A percentile compares a stretch with the other conserved stretches of the same genome.
Evolutionary conservation across 495 filamentous ascomycete genomes (phyloP).

Genomic region (Aspergillus campestris): DNA sequence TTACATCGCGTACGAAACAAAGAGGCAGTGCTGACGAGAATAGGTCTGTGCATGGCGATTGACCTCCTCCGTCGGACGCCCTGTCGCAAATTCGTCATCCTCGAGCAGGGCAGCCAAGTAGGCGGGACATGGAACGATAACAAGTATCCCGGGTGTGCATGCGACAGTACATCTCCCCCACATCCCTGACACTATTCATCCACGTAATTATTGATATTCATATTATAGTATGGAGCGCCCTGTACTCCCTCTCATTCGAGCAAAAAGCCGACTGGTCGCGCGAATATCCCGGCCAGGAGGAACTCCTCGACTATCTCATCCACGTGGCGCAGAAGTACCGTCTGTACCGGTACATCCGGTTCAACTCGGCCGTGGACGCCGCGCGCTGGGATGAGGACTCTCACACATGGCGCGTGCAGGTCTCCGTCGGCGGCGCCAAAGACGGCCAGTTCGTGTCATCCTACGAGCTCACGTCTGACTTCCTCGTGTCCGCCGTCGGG

Average conservation of each 20-base stretch:
- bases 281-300: slow-evolving; percentile 55
- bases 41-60: slow-evolving; percentile 50
- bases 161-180: slow-evolving; percentile 30
- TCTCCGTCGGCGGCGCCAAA: slow-evolving; percentile 36
- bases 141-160: slow-evolving; percentile 46
- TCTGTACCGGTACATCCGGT: slow-evolving; percentile 48
- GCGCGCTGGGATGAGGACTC: slow-evolving; percentile 48
- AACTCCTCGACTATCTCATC: slow-evolving; percentile 52
- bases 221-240: slow-evolving; percentile 30
- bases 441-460: slow-evolving; percentile 34
- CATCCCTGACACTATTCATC: background rate
- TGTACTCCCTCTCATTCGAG: slow-evolving; percentile 62
- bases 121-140: slow-evolving; percentile 52
- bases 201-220: background rate
- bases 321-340: slow-evolving; percentile 51
- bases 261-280: slow-evolving; percentile 56
- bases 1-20: background rate
- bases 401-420: slow-evolving; percentile 46
- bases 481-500: slow-evolving; percentile 57
- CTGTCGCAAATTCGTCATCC: slow-evolving; percentile 46
- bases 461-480: slow-evolving; percentile 44
- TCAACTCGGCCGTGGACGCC: slow-evolving; percentile 43
- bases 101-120: slow-evolving; percentile 44
- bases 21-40: background rate
- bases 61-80: slow-evolving; percentile 45